phyloP scores from a whole-genome alignment of 768 basidiomycete species.

The Coprinopsis strossmayeri region DNA sequence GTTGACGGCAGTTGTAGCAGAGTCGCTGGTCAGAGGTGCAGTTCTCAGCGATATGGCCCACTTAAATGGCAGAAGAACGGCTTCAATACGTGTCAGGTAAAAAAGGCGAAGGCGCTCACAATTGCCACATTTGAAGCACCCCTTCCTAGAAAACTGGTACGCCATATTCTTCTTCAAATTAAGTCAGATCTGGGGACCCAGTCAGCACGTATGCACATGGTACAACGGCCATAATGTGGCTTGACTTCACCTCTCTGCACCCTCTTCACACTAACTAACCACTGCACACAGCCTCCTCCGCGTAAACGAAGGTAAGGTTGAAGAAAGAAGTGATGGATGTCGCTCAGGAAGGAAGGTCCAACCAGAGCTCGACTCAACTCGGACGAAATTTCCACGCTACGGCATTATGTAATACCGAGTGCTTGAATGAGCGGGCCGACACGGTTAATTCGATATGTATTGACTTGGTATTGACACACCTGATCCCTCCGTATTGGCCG shows the following conservation, averaged over 20 bases:
- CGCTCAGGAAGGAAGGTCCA: slow-evolving; percentile 12
- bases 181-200: slow-evolving; percentile 17
- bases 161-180: slow-evolving; percentile 55
- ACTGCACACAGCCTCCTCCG: slow-evolving; percentile 61
- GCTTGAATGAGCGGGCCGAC: no score
- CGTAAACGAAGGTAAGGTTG: slow-evolving; percentile 51
- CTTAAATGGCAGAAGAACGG: slow-evolving; percentile 31
- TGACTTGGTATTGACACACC: no score
- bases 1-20: slow-evolving; percentile 92
- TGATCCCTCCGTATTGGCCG: no score
- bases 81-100: slow-evolving; percentile 10
- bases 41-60: slow-evolving; percentile 91
- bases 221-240: neutral
- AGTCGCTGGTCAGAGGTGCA: slow-evolving; percentile 84
- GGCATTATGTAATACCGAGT: no score
- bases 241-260: slow-evolving; percentile 54
- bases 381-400: slow-evolving; percentile 10
- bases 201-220: slow-evolving; percentile 8
- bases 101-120: slow-evolving; percentile 41
- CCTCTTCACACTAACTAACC: slow-evolving; percentile 61
- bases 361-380: slow-evolving; percentile 7
- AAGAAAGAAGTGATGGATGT: slow-evolving; percentile 31
- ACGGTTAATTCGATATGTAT: no score
- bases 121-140: slow-evolving; percentile 93
- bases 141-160: slow-evolving; percentile 80